These are phyloP conservation scores for Phytophthora tentaculata DNA, from an alignment of 352 stramenopile species.

Conservation along the genomic window DNA sequence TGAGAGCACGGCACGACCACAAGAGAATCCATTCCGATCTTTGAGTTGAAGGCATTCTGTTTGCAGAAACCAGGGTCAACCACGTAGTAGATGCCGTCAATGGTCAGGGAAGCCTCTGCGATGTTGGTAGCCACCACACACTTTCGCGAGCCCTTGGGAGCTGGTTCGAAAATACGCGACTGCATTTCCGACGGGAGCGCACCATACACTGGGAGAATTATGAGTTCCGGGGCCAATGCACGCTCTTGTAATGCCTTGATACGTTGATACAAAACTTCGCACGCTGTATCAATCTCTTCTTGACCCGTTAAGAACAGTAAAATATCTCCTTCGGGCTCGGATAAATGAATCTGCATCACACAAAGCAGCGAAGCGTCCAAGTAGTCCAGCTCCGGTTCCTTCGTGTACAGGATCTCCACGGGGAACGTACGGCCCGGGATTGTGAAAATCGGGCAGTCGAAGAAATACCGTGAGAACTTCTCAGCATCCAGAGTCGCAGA, in stretches of 20 bases:
- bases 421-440: conserved; percentile 98
- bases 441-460: conserved; percentile 98
- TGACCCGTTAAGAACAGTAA: conserved; percentile 99
- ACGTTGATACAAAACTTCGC: conserved; percentile 97
- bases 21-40: conserved; percentile 99
- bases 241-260: conserved; percentile 96
- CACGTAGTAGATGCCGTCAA: conserved; percentile 98
- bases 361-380: conserved; percentile 97
- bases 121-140: conserved; percentile 99
- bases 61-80: conserved; percentile 97
- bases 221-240: conserved; percentile 96
- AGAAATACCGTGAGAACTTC: conserved; percentile 99
- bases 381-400: conserved; percentile 98
- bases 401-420: conserved; percentile 98
- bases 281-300: conserved; percentile 99
- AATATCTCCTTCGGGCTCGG: conserved; percentile 98
- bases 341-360: conserved; percentile 99
- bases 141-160: conserved; percentile 95
- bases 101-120: conserved; percentile 99
- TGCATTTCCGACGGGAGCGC: conserved; percentile 99
- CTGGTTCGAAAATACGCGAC: conserved; percentile 98
- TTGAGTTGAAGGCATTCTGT: conserved; percentile 99
- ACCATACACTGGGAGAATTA: conserved; percentile 98
- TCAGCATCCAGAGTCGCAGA: conserved; percentile 97
- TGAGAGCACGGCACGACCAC: conserved; percentile 98